phyloP scores from a whole-genome alignment of 345 rosid genomes.

The Syzygium jambos region DNA sequence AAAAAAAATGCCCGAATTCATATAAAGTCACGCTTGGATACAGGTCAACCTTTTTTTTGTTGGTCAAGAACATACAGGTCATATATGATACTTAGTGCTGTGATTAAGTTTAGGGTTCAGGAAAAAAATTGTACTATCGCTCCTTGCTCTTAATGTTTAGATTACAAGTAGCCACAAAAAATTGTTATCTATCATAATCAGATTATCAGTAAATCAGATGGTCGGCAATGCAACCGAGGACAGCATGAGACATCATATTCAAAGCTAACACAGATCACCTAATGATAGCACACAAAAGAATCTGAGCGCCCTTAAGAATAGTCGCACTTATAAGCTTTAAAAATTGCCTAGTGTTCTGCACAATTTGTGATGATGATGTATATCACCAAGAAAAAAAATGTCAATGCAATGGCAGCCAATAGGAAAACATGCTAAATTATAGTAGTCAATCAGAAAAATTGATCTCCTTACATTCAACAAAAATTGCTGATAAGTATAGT shows the following conservation, averaged over 20 bases:
- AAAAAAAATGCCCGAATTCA: background rate
- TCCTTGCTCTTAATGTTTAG: background rate
- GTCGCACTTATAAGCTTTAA: background rate
- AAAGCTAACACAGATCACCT: background rate
- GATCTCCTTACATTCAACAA: background rate
- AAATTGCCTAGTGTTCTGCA: background rate
- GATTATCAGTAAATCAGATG: background rate
- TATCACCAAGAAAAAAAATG: background rate
- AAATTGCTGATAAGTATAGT: background rate
- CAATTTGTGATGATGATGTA: background rate
- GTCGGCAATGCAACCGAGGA: background rate
- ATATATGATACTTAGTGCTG: background rate
- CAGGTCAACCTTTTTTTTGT: background rate
- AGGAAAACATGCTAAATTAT: background rate
- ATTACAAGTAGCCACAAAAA: background rate
- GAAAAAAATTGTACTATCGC: background rate
- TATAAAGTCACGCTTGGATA: background rate
- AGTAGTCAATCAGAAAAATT: background rate
- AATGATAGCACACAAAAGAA: background rate
- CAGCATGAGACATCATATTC: background rate
- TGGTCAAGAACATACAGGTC: background rate
- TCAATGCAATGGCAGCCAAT: background rate
- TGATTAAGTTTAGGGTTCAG: background rate
- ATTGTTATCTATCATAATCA: background rate
- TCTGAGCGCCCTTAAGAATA: background rate